Percentiles rank a stretch among this genome's conserved stretches.
Evolutionary conservation across 1,139 yeast genomes (phyloP).

Genomic region (Protomyces inouyei): DNA sequence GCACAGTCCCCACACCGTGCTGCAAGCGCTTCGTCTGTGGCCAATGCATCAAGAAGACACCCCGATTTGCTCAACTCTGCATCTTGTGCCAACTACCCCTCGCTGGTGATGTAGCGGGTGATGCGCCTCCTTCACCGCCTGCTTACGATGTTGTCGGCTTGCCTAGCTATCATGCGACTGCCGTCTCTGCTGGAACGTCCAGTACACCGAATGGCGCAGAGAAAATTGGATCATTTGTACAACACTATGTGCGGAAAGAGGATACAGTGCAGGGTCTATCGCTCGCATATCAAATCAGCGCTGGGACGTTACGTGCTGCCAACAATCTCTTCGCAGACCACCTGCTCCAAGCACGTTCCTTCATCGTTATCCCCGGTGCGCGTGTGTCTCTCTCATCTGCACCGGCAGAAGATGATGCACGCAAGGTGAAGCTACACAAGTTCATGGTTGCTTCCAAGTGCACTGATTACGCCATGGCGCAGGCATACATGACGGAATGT

Average conservation of each 20-base stretch:
- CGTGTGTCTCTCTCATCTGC: conserved; percentile 1
- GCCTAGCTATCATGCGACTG: conserved; percentile 2
- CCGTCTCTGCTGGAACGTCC: neutral
- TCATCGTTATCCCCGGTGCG: conserved; percentile 22
- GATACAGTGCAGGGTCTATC: conserved; percentile 3
- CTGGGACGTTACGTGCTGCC: neutral
- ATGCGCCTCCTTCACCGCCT: neutral
- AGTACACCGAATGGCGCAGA: neutral
- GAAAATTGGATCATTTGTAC: neutral
- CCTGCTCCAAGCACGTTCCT: conserved; percentile 18
- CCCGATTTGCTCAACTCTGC: conserved; percentile 8
- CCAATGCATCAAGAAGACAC: neutral
- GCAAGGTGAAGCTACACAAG: conserved; percentile 17
- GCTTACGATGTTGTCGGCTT: neutral
- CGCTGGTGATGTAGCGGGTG: conserved; percentile 1
- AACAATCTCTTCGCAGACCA: conserved; percentile 13
- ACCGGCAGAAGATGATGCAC: conserved; percentile 12
- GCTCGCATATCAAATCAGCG: conserved; percentile 3
- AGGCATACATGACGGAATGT: conserved; percentile 22
- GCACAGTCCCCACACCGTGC: conserved; percentile 18
- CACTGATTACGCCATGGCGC: conserved; percentile 14
- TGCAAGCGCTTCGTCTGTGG: conserved; percentile 23
- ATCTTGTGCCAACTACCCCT: conserved; percentile 18
- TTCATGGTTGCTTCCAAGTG: conserved; percentile 21
- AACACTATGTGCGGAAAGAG: conserved; percentile 19